These are phyloP conservation scores for Fusarium neocosmosporiellum DNA, from an alignment of 2,329 filamentous ascomycete genomes.

Conservation along the genomic window DNA sequence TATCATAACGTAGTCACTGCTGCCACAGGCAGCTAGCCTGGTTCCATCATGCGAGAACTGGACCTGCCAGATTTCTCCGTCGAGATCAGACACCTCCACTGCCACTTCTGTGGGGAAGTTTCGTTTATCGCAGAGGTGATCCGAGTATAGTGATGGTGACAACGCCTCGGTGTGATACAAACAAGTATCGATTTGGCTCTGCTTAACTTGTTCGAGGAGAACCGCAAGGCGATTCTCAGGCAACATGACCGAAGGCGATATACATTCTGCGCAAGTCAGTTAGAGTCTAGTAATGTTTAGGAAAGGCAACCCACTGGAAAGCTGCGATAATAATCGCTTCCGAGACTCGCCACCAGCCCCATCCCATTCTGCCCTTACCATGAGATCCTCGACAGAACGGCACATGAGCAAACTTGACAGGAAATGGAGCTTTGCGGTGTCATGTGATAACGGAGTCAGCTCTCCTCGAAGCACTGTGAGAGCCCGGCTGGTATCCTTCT, in stretches of 20 bases:
- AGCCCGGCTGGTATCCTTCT: constrained; percentile 77
- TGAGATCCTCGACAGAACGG: constrained; percentile 79
- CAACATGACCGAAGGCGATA: constrained; percentile 97
- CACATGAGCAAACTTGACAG: constrained; percentile 95
- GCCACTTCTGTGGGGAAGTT: constrained; percentile 82
- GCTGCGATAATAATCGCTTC: constrained; percentile 77
- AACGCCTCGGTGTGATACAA: constrained; percentile 86
- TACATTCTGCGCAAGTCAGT: constrained; percentile 70
- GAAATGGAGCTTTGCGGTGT: constrained; percentile 80
- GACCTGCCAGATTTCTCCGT: constrained; percentile 90
- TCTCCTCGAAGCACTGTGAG: constrained; percentile 88
- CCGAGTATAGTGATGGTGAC: constrained; percentile 86
- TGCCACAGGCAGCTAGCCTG: constrained; percentile 84
- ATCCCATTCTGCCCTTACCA: constrained; percentile 84
- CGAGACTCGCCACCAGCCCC: constrained; percentile 82
- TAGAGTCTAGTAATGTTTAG: neutral
- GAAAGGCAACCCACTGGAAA: constrained; percentile 75
- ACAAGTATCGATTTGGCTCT: constrained; percentile 83
- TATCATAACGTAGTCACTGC: constrained; percentile 79
- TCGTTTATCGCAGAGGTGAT: constrained; percentile 84
- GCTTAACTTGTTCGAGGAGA: constrained; percentile 85
- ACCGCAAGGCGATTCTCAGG: constrained; percentile 88
- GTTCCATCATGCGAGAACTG: constrained; percentile 90
- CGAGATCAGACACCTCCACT: constrained; percentile 77
- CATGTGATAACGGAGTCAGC: constrained; percentile 85